These are phyloP conservation scores for Ballota nigra DNA, from an alignment of 257 asterid species.

Conservation along the genomic window DNA sequence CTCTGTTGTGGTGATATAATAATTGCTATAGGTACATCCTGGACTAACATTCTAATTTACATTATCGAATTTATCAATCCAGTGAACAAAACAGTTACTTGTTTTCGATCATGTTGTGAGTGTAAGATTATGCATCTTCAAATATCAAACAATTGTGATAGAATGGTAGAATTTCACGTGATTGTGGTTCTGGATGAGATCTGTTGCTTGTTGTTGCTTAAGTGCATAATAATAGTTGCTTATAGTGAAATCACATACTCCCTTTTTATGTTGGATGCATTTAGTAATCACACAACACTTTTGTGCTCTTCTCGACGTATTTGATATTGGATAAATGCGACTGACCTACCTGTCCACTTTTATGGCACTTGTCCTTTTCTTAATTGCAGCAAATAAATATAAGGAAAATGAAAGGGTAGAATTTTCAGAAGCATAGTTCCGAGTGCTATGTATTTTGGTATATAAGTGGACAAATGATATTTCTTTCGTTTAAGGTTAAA, in stretches of 20 bases:
- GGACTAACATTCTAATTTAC: background rate
- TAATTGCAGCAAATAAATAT: too few species aligned
- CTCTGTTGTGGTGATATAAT: slow-evolving; percentile 9
- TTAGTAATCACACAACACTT: too few species aligned
- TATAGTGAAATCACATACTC: background rate
- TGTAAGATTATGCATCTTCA: background rate
- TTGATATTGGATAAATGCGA: too few species aligned
- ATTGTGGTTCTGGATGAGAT: too few species aligned
- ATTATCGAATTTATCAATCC: background rate
- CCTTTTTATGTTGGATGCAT: background rate
- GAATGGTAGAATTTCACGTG: background rate
- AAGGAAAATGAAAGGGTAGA: background rate
- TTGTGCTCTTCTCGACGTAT: too few species aligned
- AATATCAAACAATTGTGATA: background rate
- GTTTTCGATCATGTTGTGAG: background rate
- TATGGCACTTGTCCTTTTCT: too few species aligned
- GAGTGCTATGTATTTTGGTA: background rate
- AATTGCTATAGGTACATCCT: background rate
- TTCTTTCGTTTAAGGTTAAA: slow-evolving; percentile 9
- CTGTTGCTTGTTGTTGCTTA: background rate
- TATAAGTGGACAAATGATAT: background rate
- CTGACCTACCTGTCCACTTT: too few species aligned
- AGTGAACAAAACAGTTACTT: background rate
- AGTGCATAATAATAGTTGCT: background rate
- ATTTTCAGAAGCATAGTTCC: slow-evolving; percentile 8